Evolutionary conservation across 83 land plant genomes (phyloP).

Genomic region (Thuja plicata): DNA sequence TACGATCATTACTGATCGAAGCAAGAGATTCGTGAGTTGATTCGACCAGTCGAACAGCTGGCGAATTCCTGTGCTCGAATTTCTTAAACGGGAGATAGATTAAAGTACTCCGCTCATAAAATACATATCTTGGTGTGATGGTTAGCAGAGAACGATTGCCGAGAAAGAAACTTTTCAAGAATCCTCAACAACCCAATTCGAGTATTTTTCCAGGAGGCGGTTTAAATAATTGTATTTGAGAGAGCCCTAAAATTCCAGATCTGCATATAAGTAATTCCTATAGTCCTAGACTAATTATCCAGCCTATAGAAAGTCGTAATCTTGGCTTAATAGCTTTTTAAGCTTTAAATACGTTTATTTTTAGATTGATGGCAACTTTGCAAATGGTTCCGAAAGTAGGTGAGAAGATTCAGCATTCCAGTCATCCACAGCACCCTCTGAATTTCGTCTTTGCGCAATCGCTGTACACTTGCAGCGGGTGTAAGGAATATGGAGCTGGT

Average conservation of each 20-base stretch:
- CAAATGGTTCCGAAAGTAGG: not conserved
- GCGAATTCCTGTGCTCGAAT: not conserved
- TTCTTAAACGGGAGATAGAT: not conserved
- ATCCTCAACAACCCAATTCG: not conserved
- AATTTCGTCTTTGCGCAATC: conserved; percentile 35
- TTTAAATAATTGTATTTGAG: no score
- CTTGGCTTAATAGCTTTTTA: no score
- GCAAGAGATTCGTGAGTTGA: not conserved
- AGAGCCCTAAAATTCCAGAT: no score
- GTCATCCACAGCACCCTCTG: conserved; percentile 62
- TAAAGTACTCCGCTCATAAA: no score
- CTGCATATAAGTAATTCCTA: not conserved
- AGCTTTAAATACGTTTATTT: not conserved
- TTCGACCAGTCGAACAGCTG: not conserved
- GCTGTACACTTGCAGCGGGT: conserved; percentile 49
- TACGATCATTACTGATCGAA: not conserved
- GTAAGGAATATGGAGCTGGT: conserved; percentile 65
- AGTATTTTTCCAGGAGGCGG: not conserved
- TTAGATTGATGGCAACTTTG: not conserved
- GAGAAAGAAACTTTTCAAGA: not conserved
- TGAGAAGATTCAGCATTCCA: conserved; percentile 34
- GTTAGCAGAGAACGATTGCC: no score
- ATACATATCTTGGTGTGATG: no score
- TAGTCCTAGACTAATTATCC: not conserved
- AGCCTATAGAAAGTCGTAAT: no score